phyloP scores from a whole-genome alignment of 441 rosid genomes.

The Geranium incanum region DNA sequence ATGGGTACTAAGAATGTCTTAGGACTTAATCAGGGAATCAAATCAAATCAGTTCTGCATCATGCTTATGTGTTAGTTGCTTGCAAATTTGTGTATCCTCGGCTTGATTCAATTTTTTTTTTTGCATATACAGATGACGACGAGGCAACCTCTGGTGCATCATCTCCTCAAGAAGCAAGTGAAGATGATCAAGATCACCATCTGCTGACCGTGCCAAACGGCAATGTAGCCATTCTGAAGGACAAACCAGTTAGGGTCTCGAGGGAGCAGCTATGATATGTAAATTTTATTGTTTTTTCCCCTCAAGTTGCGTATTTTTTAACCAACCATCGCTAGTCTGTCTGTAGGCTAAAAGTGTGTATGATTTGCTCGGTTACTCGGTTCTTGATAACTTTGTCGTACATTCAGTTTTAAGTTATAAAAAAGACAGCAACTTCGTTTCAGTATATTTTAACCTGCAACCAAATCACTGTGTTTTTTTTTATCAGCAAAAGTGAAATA shows the following conservation, averaged over 20 bases:
- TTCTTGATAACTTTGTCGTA: background rate
- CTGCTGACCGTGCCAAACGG: constrained; percentile 46
- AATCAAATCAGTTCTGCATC: no score
- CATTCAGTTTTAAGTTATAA: background rate
- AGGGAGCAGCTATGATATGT: constrained; percentile 38
- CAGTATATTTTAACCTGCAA: background rate
- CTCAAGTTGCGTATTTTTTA: constrained; percentile 14
- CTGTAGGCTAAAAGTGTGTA: constrained; percentile 6
- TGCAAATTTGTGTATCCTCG: constrained; percentile 6
- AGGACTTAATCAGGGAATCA: background rate
- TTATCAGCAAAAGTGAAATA: no score
- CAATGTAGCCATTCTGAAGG: constrained; percentile 53
- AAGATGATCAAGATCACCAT: constrained; percentile 52
- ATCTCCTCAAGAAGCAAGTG: constrained; percentile 40
- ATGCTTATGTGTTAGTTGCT: background rate
- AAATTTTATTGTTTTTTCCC: background rate
- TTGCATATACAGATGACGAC: constrained; percentile 38
- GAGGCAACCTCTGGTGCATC: constrained; percentile 45
- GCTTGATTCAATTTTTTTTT: constrained; percentile 11
- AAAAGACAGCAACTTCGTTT: background rate
- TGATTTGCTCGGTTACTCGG: constrained; percentile 3
- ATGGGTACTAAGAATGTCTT: background rate
- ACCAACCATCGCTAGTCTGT: constrained; percentile 7
- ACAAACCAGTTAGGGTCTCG: constrained; percentile 53
- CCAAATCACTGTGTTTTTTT: background rate